phyloP scores from a whole-genome alignment of 345 rosid genomes.

The Trapa bicornis region DNA sequence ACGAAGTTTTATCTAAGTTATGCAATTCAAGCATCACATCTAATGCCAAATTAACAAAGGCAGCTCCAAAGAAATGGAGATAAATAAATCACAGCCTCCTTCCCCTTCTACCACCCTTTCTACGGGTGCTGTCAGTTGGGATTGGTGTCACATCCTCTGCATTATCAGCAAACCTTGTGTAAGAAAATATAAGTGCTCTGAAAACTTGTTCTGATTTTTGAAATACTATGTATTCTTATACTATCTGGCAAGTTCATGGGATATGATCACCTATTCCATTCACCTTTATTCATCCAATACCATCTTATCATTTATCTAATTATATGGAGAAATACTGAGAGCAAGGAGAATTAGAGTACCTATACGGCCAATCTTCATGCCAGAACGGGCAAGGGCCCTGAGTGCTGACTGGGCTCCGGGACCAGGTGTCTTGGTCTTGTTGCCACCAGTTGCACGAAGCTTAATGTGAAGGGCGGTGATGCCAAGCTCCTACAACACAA shows the following conservation, averaged over 20 bases:
- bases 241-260: not conserved
- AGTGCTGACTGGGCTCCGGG: slow-evolving; percentile 8
- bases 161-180: not conserved
- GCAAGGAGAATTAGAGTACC: not conserved
- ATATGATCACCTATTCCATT: not conserved
- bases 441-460: slow-evolving; percentile 7
- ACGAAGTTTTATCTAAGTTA: not conserved
- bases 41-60: not conserved
- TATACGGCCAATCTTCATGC: slow-evolving; percentile 7
- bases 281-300: not conserved
- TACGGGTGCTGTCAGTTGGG: slow-evolving; percentile 48
- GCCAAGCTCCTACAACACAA: slow-evolving; percentile 1
- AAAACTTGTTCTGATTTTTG: too few species aligned
- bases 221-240: too few species aligned
- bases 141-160: slow-evolving; percentile 58
- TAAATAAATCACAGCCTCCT: slow-evolving; percentile 30
- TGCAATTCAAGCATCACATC: not conserved
- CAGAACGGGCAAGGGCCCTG: slow-evolving; percentile 7
- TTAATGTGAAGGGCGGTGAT: slow-evolving; percentile 7
- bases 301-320: not conserved
- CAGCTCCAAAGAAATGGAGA: not conserved
- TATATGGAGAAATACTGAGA: not conserved
- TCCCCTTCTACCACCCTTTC: slow-evolving; percentile 61
- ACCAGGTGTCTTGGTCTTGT: slow-evolving; percentile 8
- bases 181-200: not conserved